Base-by-base conservation (phyloP, 2,329 filamentous ascomycete genomes). In the Verticillium nubilum region DNA sequence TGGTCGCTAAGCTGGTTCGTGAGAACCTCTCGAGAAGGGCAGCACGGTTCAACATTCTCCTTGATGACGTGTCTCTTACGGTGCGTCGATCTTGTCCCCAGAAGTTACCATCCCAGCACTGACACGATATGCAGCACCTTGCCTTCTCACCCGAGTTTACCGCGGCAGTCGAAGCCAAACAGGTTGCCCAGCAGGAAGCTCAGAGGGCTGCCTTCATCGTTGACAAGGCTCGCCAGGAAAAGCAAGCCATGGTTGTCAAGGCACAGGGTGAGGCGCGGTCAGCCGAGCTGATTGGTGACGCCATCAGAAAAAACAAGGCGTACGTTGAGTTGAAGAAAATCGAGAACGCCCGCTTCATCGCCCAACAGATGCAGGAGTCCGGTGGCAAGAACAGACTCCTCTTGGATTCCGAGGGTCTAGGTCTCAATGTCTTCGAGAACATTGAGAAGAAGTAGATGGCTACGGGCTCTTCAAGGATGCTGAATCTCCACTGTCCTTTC, bases 261-360 rank as follows among this genome's bases (percentile, higher is more conserved):
- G 95, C 95, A 4, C 95, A 98, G 86, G 95, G 95, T 92, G 95
- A 99, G 80, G 95, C 95, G 56, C 91, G 95, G 66, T 98, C 95
- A 42, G 95, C 95, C 54, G 93, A 99, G 79, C 88, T 99, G 65
- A 97, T 99, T 70, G 95, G 95, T 77, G 95, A 99, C 58, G 95
- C 95, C 63, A 96, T 99, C 87, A 99, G 98, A 91, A 99, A 98
- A 89, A 96, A 85, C 81, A 90, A 93, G 79, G 90, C 92, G 65
- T 99, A 99, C 75, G 86, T 99, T 64, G 95, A 98, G 78, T 85
- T 99, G 72, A 91, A 96, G 79, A 95, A 96, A 83, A 96, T 99
- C 69, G 95, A 99, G 81, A 99, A 97, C 70, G 95, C 95, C 6
- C 85, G 91, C 66, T 84, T 86, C 60, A 96, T 99, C 76, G 95